Conservation (phyloP, 768 basidiomycete species). For the Russula virescens region DNA sequence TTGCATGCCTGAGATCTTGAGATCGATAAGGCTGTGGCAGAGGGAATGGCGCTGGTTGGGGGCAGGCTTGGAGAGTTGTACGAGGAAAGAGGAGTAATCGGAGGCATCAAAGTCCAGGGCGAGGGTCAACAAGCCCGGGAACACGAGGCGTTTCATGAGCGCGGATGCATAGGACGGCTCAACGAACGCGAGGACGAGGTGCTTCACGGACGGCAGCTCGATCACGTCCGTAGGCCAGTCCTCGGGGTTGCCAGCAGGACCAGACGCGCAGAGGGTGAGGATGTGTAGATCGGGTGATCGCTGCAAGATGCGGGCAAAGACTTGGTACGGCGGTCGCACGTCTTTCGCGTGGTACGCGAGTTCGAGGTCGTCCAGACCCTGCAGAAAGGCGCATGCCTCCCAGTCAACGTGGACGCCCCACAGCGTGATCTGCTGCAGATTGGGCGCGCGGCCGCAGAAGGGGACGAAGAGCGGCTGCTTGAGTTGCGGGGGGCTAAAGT, state of each 20-base stretch:
- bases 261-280: conserved; percentile 51
- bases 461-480: conserved; percentile 42
- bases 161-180: conserved; percentile 31
- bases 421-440: conserved; percentile 42
- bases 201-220: conserved; percentile 26
- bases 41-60: conserved; percentile 35
- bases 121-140: conserved; percentile 36
- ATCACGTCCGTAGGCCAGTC: conserved; percentile 32
- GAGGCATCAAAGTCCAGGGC: conserved; percentile 50
- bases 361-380: conserved; percentile 46
- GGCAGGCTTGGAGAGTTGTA: conserved; percentile 38
- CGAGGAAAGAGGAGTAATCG: conserved; percentile 49
- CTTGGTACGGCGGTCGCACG: conserved; percentile 53
- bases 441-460: conserved; percentile 47
- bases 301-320: conserved; percentile 48
- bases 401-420: conserved; percentile 73
- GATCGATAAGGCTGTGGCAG: conserved; percentile 43
- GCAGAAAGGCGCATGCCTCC: conserved; percentile 43
- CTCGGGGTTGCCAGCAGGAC: conserved; percentile 42
- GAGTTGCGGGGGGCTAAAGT: conserved; percentile 41
- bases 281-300: conserved; percentile 48
- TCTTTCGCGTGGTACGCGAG: conserved; percentile 58
- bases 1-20: conserved; percentile 49
- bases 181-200: conserved; percentile 33
- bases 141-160: conserved; percentile 32